These are phyloP conservation scores for Melanomma pulvis-pyrius DNA, from an alignment of 495 filamentous ascomycete genomes.

Conservation along the genomic window DNA sequence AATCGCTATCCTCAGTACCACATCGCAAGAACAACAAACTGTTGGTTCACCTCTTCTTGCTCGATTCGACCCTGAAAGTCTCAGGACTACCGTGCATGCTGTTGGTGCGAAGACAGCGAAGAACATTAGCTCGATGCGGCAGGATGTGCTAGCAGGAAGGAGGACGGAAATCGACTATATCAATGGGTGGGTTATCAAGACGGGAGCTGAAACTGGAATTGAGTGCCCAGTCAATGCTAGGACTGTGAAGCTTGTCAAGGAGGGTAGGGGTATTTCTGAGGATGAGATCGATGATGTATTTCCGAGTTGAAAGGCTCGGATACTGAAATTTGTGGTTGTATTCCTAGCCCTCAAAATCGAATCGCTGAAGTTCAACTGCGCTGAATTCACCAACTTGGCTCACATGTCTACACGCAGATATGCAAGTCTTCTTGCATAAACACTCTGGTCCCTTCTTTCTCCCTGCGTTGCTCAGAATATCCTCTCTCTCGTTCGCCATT, in stretches of 20 bases:
- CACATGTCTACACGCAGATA: no score
- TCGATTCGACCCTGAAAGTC: not conserved
- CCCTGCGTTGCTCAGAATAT: not conserved
- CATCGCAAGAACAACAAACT: not conserved
- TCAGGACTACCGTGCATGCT: not conserved
- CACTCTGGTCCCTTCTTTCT: no score
- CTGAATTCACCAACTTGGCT: no score
- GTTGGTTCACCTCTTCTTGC: not conserved
- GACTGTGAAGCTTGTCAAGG: not conserved
- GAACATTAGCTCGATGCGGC: conserved; percentile 36
- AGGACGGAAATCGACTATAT: conserved; percentile 42
- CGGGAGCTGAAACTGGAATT: conserved; percentile 35
- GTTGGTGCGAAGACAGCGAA: conserved; percentile 5
- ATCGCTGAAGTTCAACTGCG: no score
- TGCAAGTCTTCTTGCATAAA: no score
- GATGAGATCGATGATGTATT: not conserved
- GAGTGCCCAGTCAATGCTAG: not conserved
- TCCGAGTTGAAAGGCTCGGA: no score
- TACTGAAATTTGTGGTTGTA: no score
- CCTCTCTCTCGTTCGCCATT: no score
- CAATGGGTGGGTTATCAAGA: conserved; percentile 37
- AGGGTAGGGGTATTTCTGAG: not conserved
- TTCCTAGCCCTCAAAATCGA: no score
- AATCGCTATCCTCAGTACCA: not conserved
- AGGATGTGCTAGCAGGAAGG: conserved; percentile 30